Conservation (phyloP, 176 grass and related monocot genomes). For the Paspalum vaginatum region DNA sequence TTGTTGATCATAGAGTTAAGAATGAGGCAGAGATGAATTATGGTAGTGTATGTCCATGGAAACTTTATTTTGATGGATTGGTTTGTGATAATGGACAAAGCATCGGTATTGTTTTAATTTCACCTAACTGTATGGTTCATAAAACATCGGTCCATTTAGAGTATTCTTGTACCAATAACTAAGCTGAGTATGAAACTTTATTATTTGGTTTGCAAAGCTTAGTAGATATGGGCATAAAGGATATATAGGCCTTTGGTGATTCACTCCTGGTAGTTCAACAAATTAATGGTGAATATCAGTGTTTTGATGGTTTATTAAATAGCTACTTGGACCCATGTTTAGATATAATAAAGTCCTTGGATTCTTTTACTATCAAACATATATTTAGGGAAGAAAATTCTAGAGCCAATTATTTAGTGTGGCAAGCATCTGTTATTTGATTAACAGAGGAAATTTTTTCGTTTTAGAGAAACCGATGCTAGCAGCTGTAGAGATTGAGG, state of each 20-base stretch:
- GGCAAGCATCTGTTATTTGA: too few relatives aligned
- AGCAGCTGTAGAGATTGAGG: too few relatives aligned
- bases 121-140: neutral
- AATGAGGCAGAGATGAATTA: too few relatives aligned
- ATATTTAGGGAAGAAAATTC: too few relatives aligned
- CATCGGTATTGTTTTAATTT: neutral
- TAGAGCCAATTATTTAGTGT: too few relatives aligned
- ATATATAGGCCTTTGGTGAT: neutral
- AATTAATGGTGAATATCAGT: neutral
- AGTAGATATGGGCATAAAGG: neutral
- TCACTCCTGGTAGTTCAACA: neutral
- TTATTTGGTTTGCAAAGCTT: neutral
- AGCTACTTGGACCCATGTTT: neutral
- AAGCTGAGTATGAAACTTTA: neutral
- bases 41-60: too few relatives aligned
- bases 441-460: too few relatives aligned
- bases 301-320: neutral
- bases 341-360: neutral
- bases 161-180: neutral
- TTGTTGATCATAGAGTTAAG: too few relatives aligned
- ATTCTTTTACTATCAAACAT: neutral
- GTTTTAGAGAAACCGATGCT: too few relatives aligned
- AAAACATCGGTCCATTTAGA: neutral
- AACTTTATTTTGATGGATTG: neutral
- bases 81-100: conserved; percentile 6